Base-by-base conservation (phyloP, 768 basidiomycete genomes). In the Boletus rubropictus region DNA sequence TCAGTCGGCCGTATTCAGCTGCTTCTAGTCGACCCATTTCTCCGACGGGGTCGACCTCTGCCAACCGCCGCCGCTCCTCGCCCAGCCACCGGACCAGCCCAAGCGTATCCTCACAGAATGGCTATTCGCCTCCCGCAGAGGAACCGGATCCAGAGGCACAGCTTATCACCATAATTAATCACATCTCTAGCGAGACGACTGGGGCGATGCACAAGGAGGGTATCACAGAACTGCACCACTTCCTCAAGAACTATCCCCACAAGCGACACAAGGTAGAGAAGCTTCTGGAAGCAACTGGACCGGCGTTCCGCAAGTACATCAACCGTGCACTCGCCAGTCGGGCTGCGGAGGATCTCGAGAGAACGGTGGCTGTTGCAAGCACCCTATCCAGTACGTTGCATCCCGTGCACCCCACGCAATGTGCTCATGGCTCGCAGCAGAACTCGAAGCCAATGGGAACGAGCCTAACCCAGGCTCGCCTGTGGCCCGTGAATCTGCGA, bases 221-320 rank as follows among this genome's bases (percentile, higher is more conserved):
- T 4, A 93, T 98, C 46, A 94, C 91, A 3, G 91, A 94, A 58
- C 72, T 99, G 20, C 91, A 97, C 63, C 84, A 91, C 29, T 97
- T 93, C 73, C 68, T 97, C 59, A 93, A 93, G 69, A 84, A 82
- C 24, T 81, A 96, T 61, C 93, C 92, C 0, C 82, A 90, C 57
- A 92, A 90, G 62, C 78, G 79, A 58, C 70, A 81, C 2, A 80
- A 81, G 34, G 89, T 93, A 18, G 91, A 93, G 59, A 89, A 90
- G 62, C 77, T 92, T 72, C 75, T 94, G 18, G 88, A 92, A 57
- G 82, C 86, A 0, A 93, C 92, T 0, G 91, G 91, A 2, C 79
- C 87, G 17, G 88, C 88, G 7, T 95, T 94, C 73, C 79, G 89
- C 41, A 92, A 92, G 60, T 95, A 95, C 60, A 89, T 94, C 57